These are phyloP conservation scores for Rhodotorula sp. DNA, from an alignment of 1,284 basidiomycete genomes.

Conservation along the genomic window DNA sequence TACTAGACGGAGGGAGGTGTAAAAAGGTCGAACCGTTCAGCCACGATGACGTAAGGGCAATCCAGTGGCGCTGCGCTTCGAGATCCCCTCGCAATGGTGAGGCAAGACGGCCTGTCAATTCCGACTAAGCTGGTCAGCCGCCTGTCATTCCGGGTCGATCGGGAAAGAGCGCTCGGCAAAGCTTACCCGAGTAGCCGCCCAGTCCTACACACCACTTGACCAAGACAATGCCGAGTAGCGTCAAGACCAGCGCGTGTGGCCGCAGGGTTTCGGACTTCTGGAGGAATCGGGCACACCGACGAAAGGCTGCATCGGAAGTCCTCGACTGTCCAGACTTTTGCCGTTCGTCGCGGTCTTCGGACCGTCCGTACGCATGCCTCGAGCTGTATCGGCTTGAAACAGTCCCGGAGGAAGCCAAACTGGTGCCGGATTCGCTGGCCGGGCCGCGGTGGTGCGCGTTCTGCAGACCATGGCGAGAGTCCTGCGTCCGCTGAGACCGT, in stretches of 20 bases:
- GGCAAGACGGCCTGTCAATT: constrained; percentile 59
- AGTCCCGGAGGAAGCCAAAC: constrained; percentile 5
- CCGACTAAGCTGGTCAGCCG: too few relatives aligned
- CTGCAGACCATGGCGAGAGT: background rate
- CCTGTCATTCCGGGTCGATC: background rate
- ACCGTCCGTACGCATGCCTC: background rate
- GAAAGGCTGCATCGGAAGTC: constrained; percentile 17
- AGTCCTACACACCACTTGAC: constrained; percentile 68
- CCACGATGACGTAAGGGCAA: constrained; percentile 28
- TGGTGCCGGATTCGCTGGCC: constrained; percentile 21
- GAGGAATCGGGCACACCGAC: constrained; percentile 11
- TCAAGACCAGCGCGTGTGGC: constrained; percentile 29
- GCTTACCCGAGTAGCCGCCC: constrained; percentile 77
- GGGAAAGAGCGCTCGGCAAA: background rate
- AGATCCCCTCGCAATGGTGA: constrained; percentile 88
- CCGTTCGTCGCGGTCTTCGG: background rate
- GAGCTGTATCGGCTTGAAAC: constrained; percentile 1
- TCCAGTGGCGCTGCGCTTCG: constrained; percentile 77
- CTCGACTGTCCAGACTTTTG: constrained; percentile 4
- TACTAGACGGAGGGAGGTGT: background rate
- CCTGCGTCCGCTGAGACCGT: background rate
- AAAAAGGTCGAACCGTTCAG: background rate
- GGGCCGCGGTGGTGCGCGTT: background rate
- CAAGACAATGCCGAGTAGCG: constrained; percentile 57
- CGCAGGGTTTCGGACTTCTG: background rate